Evolutionary conservation across 2,329 filamentous ascomycete species (phyloP).

Genomic region (Fusarium devonianum): DNA sequence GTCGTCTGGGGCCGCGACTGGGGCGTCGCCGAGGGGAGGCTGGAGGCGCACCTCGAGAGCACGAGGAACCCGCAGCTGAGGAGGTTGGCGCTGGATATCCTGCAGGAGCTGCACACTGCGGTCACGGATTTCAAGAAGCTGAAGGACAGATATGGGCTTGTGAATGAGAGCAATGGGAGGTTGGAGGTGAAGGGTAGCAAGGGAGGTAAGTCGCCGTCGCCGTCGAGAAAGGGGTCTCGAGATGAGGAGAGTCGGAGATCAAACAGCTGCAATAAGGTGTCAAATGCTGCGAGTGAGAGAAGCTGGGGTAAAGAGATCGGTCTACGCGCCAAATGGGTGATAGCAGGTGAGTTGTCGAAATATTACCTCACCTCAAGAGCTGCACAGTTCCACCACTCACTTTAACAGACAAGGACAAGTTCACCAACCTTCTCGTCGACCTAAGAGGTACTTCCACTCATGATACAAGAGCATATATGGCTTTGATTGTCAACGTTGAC

Average conservation of each 20-base stretch:
- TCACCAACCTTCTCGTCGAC: constrained; percentile 49
- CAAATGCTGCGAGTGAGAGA: constrained; percentile 33
- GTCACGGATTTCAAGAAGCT: constrained; percentile 55
- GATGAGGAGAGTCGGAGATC: constrained; percentile 34
- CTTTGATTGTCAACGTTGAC: too few relatives aligned
- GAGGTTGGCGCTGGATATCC: constrained; percentile 50
- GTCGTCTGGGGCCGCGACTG: constrained; percentile 57
- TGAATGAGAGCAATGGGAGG: constrained; percentile 39
- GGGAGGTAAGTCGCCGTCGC: constrained; percentile 24
- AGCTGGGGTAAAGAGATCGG: constrained; percentile 47
- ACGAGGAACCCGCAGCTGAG: constrained; percentile 49
- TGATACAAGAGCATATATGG: too few relatives aligned
- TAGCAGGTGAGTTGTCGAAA: constrained; percentile 46
- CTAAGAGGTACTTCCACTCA: constrained; percentile 48
- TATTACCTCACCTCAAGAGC: too few relatives aligned
- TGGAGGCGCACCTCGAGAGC: constrained; percentile 52
- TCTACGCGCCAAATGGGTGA: constrained; percentile 53
- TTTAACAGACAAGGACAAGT: constrained; percentile 54
- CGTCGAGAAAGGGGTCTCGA: constrained; percentile 35
- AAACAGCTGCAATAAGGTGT: constrained; percentile 26
- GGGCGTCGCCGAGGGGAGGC: constrained; percentile 55
- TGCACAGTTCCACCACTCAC: too few relatives aligned
- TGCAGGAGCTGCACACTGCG: constrained; percentile 52
- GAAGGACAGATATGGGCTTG: constrained; percentile 52
- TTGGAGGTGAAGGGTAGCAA: constrained; percentile 22